These are phyloP conservation scores for Teunomyces gatunensis DNA, from an alignment of 805 yeast species.

Conservation along the genomic window DNA sequence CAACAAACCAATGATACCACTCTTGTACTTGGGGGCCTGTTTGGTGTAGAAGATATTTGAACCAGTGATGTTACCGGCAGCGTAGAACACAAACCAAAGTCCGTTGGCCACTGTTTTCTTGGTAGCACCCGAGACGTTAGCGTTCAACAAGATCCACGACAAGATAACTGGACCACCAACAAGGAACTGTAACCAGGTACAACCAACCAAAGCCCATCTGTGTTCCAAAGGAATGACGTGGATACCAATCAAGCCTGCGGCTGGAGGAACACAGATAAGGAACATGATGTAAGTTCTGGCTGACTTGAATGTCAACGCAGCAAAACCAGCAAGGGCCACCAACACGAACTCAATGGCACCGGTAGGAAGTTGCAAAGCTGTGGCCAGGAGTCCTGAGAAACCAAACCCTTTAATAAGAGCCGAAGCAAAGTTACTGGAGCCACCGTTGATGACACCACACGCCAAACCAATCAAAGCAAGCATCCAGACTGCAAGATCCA, in stretches of 20 bases:
- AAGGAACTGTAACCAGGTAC: slow-evolving; percentile 29
- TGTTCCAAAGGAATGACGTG: slow-evolving; percentile 15
- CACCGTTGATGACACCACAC: slow-evolving; percentile 33
- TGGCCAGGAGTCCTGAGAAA: slow-evolving; percentile 41
- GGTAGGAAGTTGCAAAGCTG: slow-evolving; percentile 53
- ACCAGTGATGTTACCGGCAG: slow-evolving; percentile 30
- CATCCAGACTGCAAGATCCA: slow-evolving; percentile 20
- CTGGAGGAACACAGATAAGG: slow-evolving; percentile 17
- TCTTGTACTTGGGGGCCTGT: slow-evolving; percentile 23
- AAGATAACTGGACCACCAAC: slow-evolving; percentile 30
- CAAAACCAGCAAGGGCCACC: slow-evolving; percentile 37
- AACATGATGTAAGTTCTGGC: slow-evolving; percentile 15
- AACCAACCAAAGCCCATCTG: slow-evolving; percentile 27
- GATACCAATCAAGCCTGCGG: slow-evolving; percentile 26
- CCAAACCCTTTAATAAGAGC: slow-evolving; percentile 52
- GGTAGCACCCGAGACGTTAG: slow-evolving; percentile 22
- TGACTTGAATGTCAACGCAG: slow-evolving; percentile 18
- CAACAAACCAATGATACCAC: slow-evolving; percentile 24
- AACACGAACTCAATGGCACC: slow-evolving; percentile 52
- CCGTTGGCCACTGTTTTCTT: slow-evolving; percentile 22
- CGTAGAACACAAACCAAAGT: slow-evolving; percentile 23
- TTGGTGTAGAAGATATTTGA: slow-evolving; percentile 21
- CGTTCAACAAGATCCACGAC: slow-evolving; percentile 23
- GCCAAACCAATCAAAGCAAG: slow-evolving; percentile 21
- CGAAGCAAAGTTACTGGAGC: slow-evolving; percentile 31